Evolutionary conservation across 305 asterid species (phyloP), one percentile per base, ranked within the genome.

Genomic region (Plantago coronopus): DNA sequence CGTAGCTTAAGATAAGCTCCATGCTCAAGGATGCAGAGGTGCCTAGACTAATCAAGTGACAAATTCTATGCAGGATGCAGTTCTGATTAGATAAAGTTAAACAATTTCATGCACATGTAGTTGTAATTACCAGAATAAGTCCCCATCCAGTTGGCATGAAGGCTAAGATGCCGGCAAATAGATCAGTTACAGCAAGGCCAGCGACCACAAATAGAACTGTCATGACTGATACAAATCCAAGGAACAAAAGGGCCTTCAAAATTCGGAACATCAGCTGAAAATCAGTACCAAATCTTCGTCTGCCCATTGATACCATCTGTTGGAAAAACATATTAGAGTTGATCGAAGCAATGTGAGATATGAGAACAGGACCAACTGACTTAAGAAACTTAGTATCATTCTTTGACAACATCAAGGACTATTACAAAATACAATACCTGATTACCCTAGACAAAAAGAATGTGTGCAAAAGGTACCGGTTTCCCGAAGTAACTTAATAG

Each of bases 121-220:
- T 17, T 34, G 11, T 23, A 53, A 18, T 53, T 53, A 53, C 58
- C 58, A 53, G 38, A 53, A 53, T 53, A 53, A 53, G 17, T 31
- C 58, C 58, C 58, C 58, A 53, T 25, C 58, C 58, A 25, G 58
- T 53, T 3, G 58, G 58, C 58, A 53, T 53, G 58, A 53, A 53
- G 19, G 42, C 58, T 19, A 53, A 53, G 27, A 25, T 53, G 31
- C 40, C 19, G 17, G 58, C 58, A 53, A 53, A 53, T 53, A 53
- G 15, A 53, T 53, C 58, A 37, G 40, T 53, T 14, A 53, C 58
- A 25, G 58, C 58, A 23, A 53, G 58, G 42, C 17, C 20, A 23
- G 58, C 58, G 31, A 53, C 40, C 40, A 25, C 40, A 23, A 53
- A 53, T 25, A 53, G 25, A 23, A 53, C 58, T 18, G 58, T 53